These are phyloP conservation scores for Posidonia australis DNA, from an alignment of 106 monocot species.

Conservation along the genomic window DNA sequence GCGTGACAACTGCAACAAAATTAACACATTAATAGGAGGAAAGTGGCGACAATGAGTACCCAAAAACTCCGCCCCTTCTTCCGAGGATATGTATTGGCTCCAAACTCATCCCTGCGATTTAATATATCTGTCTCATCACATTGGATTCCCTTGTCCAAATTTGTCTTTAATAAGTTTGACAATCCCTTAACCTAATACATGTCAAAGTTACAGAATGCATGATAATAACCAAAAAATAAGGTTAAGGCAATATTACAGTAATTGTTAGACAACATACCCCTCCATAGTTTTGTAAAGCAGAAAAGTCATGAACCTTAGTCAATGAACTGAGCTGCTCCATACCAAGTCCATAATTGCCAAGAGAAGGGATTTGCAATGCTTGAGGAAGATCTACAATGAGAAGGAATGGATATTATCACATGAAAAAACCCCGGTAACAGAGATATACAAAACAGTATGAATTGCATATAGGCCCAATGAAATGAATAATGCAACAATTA, in stretches of 20 bases:
- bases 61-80: constrained; percentile 69
- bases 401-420: background rate
- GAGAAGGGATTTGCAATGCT: constrained; percentile 10
- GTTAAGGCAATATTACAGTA: background rate
- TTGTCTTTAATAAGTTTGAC: constrained; percentile 45
- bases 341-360: constrained; percentile 40
- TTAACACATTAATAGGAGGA: background rate
- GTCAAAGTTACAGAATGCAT: background rate
- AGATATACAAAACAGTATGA: no score
- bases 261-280: constrained; percentile 43
- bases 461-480: no score
- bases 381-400: constrained; percentile 18
- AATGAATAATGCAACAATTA: no score
- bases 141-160: constrained; percentile 56
- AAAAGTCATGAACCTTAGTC: constrained; percentile 55
- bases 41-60: constrained; percentile 1
- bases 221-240: background rate
- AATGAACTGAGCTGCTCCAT: constrained; percentile 51
- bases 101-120: constrained; percentile 53
- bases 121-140: constrained; percentile 55
- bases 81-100: constrained; percentile 78
- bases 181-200: constrained; percentile 46
- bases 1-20: constrained; percentile 4
- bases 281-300: constrained; percentile 55
- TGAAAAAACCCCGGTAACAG: no score